Conservation (phyloP, 1,139 yeast genomes). For the Suhomyces guaymorum region DNA sequence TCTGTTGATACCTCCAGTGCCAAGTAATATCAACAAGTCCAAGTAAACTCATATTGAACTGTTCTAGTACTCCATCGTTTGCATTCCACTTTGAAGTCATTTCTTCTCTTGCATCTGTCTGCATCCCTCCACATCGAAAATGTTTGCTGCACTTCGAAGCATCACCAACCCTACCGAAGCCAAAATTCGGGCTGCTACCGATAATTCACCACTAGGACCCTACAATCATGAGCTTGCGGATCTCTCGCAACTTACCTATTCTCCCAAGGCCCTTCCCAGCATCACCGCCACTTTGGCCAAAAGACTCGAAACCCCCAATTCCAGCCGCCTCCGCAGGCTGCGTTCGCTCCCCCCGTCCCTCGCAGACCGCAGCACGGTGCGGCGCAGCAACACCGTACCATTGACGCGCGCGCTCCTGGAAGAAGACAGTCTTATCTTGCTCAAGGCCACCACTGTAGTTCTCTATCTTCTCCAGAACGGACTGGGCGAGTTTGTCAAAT, state of each 20-base stretch:
- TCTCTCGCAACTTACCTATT: conserved; percentile 31
- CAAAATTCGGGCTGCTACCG: conserved; percentile 29
- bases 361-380: no score
- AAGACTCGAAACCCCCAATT: conserved; percentile 5
- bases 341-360: no score
- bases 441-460: conserved; percentile 39
- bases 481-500: conserved; percentile 32
- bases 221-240: conserved; percentile 39
- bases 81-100: no score
- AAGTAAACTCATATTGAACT: no score
- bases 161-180: conserved; percentile 17
- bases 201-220: conserved; percentile 42
- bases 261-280: conserved; percentile 18
- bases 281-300: conserved; percentile 19
- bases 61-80: no score
- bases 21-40: no score
- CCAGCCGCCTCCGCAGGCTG: conserved; percentile 2
- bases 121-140: not conserved
- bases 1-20: no score
- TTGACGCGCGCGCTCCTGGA: no score
- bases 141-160: conserved; percentile 4
- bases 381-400: no score
- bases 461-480: conserved; percentile 43
- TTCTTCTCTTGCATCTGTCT: no score
- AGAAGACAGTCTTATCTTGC: conserved; percentile 22